These are phyloP conservation scores for Hordeum marinum DNA, from an alignment of 176 grass and related monocot species.

Conservation along the genomic window DNA sequence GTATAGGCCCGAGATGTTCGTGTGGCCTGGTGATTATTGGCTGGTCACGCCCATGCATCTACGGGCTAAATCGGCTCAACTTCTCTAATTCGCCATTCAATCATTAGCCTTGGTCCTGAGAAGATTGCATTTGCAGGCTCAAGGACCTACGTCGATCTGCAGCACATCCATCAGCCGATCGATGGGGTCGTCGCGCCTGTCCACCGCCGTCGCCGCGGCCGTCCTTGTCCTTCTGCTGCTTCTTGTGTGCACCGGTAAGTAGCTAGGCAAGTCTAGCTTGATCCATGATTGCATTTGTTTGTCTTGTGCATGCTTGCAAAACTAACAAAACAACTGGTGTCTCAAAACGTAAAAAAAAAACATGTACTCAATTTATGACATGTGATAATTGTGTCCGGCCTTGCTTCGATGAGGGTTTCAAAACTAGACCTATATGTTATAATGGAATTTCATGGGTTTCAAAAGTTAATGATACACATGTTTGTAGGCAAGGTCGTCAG, in stretches of 20 bases:
- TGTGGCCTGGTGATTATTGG: background rate
- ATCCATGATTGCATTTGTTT: background rate
- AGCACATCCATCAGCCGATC: background rate
- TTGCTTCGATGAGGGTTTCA: too few species aligned
- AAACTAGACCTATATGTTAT: too few species aligned
- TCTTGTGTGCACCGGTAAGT: background rate
- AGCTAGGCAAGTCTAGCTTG: background rate
- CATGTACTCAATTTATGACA: too few species aligned
- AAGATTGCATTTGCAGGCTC: background rate
- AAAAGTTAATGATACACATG: too few species aligned
- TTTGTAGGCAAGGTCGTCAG: too few species aligned
- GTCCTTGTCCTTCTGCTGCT: background rate
- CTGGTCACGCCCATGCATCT: background rate
- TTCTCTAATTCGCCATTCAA: background rate
- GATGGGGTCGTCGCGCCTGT: background rate
- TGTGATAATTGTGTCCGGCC: too few species aligned
- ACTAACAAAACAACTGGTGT: too few species aligned
- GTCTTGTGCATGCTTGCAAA: too few species aligned
- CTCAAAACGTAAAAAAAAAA: too few species aligned
- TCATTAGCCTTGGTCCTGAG: background rate
- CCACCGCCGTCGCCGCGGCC: background rate
- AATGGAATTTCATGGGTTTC: too few species aligned
- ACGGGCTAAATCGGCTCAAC: background rate
- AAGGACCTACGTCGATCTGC: background rate
- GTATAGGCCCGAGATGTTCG: background rate